Percentiles rank a stretch among this genome's conserved stretches.
Conservation (phyloP, 1,139 yeast genomes). For the Geotrichum histeridarum region DNA sequence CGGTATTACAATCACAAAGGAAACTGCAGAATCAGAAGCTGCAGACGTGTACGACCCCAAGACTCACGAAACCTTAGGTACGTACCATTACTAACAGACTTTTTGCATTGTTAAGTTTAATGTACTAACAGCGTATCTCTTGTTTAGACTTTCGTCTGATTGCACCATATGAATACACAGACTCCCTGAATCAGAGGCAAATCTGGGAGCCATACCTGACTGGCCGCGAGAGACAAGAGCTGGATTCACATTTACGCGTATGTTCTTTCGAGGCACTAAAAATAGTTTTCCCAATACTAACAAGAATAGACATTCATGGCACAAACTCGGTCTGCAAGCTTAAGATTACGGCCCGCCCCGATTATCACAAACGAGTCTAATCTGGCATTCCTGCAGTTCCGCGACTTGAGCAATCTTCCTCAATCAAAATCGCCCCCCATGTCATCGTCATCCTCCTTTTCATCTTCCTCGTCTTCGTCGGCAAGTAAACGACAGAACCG, state of each 20-base stretch:
- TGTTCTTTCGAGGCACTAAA: not conserved
- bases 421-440: not conserved
- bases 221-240: conserved; percentile 33
- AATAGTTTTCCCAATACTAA: not conserved
- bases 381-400: conserved; percentile 7
- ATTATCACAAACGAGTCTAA: conserved; percentile 4
- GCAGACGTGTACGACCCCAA: conserved; percentile 3
- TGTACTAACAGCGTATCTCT: not conserved
- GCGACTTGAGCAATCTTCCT: not conserved
- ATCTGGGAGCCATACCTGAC: conserved; percentile 36
- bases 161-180: conserved; percentile 35
- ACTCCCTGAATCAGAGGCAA: conserved; percentile 34
- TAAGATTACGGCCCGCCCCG: conserved; percentile 32
- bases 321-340: conserved; percentile 29
- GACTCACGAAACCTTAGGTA: conserved; percentile 1
- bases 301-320: conserved; percentile 28
- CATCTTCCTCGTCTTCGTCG: not conserved
- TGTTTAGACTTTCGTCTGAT: conserved; percentile 21
- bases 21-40: not conserved
- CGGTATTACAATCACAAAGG: conserved; percentile 20
- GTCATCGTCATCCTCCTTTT: not conserved
- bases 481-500: not conserved
- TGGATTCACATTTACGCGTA: conserved; percentile 32
- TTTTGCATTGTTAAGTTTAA: too few relatives aligned
- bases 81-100: not conserved